Conservation (phyloP, 371 early-diverging fungal species). For the Parasitella parasitica region DNA sequence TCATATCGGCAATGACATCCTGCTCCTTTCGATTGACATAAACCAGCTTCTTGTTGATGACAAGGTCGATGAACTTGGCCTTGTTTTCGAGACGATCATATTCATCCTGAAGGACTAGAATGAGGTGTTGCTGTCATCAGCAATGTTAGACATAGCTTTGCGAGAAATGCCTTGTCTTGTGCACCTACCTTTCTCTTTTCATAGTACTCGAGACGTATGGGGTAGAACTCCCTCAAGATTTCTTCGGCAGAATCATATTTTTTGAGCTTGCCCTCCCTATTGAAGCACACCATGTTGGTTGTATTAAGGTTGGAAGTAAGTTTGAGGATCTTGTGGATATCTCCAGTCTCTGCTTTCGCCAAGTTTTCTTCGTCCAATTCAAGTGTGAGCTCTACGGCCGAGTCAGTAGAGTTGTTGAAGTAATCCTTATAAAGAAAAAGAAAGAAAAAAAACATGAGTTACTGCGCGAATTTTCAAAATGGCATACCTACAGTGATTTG, state of each 20-base stretch:
- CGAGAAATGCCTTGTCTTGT: too few species aligned
- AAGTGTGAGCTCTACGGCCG: slow-evolving; percentile 85
- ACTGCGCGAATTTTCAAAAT: background rate
- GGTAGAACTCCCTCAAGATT: slow-evolving; percentile 93
- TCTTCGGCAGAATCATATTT: slow-evolving; percentile 84
- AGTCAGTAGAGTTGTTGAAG: slow-evolving; percentile 81
- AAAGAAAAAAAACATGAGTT: background rate
- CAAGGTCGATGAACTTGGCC: slow-evolving; percentile 92
- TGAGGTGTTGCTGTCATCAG: slow-evolving; percentile 54
- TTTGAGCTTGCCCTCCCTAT: slow-evolving; percentile 86
- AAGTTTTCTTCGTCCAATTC: slow-evolving; percentile 71
- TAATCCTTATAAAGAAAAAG: slow-evolving; percentile 58
- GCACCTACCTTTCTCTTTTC: slow-evolving; percentile 87
- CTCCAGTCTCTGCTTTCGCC: slow-evolving; percentile 72
- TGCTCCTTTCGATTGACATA: slow-evolving; percentile 88
- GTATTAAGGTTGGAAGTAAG: slow-evolving; percentile 71
- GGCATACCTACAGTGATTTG: slow-evolving; percentile 9
- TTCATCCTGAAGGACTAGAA: slow-evolving; percentile 74
- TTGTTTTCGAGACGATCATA: slow-evolving; percentile 85
- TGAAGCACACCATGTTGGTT: slow-evolving; percentile 98
- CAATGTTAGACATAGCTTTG: too few species aligned
- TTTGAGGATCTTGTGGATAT: slow-evolving; percentile 86
- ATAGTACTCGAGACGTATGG: slow-evolving; percentile 87
- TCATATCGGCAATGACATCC: slow-evolving; percentile 82
- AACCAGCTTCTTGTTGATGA: slow-evolving; percentile 81